Evolutionary conservation across 208 protist species (phyloP), one percentile per base, ranked within the genome.

Genomic region (Trypanosomatidae sp.): DNA sequence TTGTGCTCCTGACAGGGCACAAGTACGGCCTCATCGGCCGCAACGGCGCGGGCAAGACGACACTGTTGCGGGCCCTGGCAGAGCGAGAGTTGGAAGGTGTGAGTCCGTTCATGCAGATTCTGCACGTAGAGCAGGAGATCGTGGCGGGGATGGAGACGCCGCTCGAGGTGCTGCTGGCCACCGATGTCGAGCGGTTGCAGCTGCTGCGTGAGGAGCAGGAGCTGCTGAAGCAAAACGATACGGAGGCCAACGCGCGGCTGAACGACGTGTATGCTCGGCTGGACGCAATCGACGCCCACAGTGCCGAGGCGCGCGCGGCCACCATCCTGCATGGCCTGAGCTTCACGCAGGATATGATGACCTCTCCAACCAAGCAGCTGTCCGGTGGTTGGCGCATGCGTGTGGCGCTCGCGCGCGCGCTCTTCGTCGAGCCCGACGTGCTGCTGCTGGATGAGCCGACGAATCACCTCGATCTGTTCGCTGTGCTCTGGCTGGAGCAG

Each of bases 111-210:
- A 84, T 99, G 65, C 91, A 99, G 75, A 99, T 99, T 62, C 83
- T 99, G 13, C 98, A 99, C 80, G 95, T 99, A 50, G 98, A 99
- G 81, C 98, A 99, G 87, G 98, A 99, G 77, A 98, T 99, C 41
- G 76, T 94, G 9, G 85, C 90, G 2, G 88, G 87, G 50, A 67
- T 73, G 43, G 85, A 92, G 56, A 96, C 94, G 36, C 94, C 95
- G 49, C 77, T 97, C n/a, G 86, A 97, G 76, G 90, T 97, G 68
- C 83, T 99, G 46, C 86, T 99, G 22, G 53, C 80, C 25, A 88
- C 96, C 39, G 98, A 99, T 70, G 80, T 91, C 17, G 98, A 99
- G 86, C 91, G 98, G 33, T 79, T 82, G 58, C 85, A 88, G 76
- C 87, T 99, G 39, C 73, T 99, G 12, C 74, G 81, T 12, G 95